Base-by-base conservation (phyloP, 371 early-diverging fungal species). In the Syncephalastrum contaminatum region DNA sequence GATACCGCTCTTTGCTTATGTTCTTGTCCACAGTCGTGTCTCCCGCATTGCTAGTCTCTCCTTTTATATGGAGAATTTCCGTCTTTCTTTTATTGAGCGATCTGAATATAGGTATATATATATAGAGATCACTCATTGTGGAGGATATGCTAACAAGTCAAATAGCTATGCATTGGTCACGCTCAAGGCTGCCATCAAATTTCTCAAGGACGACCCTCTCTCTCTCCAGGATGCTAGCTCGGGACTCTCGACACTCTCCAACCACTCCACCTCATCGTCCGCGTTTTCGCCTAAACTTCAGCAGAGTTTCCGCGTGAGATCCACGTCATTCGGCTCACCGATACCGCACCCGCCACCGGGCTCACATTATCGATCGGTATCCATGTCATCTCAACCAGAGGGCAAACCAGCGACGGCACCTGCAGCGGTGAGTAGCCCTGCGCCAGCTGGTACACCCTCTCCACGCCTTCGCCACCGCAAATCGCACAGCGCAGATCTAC, bases 1-100 rank as follows among this genome's bases (percentile, higher is more conserved):
- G 66, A 85, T 85, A 56, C 85, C 85, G 42, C 56, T 85, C n/a
- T 61, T 82, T 24, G 81, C 83, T 6, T 76, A 72, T 59, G 75
- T 75, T 10, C 70, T 83, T 54, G 66, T 81, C 19, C 80, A 82
- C 27, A 77, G 78, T 16, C 66, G 70, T 18, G 73, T 83, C 42
- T 68, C 78, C 50, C 60, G 75, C 8, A 67, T 81, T 16, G 81
- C 79, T 14, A 83, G 82, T 54, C 64, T 81, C 16, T 54, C 75
- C 18, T 85, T 81, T 60, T 85, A 85, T 47, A 75, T 83, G 64
- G 75, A 82, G 22, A 62, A 72, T 36, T 85, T 82, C 48, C 67
- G 82, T 20, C 62, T 83, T 16, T 77, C 80, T 21, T 53, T 67
- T 16, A 67, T 77, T 20, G 78, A 83, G 60, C 57, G 73, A 14